phyloP scores from a whole-genome alignment of 768 basidiomycete species.

The Serendipita sp. region DNA sequence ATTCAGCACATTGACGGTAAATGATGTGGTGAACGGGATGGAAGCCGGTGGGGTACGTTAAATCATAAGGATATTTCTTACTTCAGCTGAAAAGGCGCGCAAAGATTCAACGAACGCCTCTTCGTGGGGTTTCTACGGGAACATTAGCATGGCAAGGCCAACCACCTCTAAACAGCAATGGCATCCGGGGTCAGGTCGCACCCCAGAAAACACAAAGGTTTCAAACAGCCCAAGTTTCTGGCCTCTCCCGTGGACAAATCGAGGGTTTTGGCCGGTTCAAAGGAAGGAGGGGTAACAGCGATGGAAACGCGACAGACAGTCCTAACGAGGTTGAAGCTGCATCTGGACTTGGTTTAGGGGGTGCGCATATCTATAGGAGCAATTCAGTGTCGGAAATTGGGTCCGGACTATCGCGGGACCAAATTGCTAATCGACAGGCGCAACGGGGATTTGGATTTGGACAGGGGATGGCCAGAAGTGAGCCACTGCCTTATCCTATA shows the following conservation, averaged over 20 bases:
- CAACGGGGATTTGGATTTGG: conserved; percentile 12
- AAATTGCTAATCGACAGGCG: conserved; percentile 9
- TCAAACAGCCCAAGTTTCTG: not conserved
- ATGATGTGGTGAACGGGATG: conserved; percentile 46
- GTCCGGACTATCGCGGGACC: not conserved
- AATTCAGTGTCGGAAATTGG: conserved; percentile 12
- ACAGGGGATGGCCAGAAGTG: conserved; percentile 14
- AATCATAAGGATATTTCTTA: not conserved
- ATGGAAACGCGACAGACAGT: not conserved
- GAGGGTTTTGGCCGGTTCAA: not conserved
- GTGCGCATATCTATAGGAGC: not conserved
- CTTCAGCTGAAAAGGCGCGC: not conserved
- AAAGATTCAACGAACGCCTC: conserved; percentile 17
- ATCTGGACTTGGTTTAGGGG: not conserved
- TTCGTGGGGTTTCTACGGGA: conserved; percentile 8
- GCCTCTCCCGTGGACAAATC: not conserved
- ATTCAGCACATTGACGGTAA: conserved; percentile 16
- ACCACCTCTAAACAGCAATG: conserved; percentile 1
- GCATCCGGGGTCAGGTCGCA: not conserved
- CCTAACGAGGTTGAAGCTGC: not conserved
- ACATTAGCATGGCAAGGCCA: conserved; percentile 2
- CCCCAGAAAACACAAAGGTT: not conserved
- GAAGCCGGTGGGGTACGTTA: conserved; percentile 41
- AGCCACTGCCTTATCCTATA: conserved; percentile 8
- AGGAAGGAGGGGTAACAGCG: not conserved